Base-by-base conservation (phyloP, 352 stramenopile genomes). In the Pythium sp. region DNA sequence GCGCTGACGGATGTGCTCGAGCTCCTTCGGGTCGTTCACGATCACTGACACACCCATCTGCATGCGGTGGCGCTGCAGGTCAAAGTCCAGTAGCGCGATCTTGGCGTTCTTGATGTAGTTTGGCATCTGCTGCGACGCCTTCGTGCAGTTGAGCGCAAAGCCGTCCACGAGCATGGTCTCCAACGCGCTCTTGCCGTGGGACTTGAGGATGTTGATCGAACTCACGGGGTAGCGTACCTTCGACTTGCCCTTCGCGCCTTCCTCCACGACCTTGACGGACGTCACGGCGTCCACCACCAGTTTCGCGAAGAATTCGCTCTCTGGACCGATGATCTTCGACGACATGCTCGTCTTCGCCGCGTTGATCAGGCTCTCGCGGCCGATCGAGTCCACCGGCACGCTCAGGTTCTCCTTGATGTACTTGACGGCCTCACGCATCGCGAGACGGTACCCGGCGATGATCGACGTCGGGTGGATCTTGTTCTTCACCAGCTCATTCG, bases 401-500 rank as follows among this genome's bases (percentile, higher is more conserved):
- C 98, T 96, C 69, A 99, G 84, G 68, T 99, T 97, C 70, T 98
- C 94, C 82, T 99, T 99, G 69, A 99, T 98, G 82, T 99, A 99
- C 67, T 98, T 98, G 67, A 99, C 94, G 28, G 97, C 95, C 70
- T 99, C 97, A 62, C 99, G 98, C 75, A 99, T 94, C 11, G 98
- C 98, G n/a, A 98, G 74, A 51, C 97, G 90, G 84, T 99, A 99
- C n/a, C 98, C 98, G 11, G 93, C 88, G 70, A 99, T 99, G 69
- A 99, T 99, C 22, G 94, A 98, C 47, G 98, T 99, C 65, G 98
- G 98, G 86, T 99, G 98, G 68, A 99, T 98, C 71, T 98, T 98
- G 80, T 98, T 98, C 80, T 98, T 98, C 5, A 99, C 94, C 32
- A 99, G 75, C 78, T 99, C 96, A 60, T 99, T 99, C 3, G 94